Conservation (phyloP, 2,329 filamentous ascomycete genomes). For the Pseudocercospora eumusae region DNA sequence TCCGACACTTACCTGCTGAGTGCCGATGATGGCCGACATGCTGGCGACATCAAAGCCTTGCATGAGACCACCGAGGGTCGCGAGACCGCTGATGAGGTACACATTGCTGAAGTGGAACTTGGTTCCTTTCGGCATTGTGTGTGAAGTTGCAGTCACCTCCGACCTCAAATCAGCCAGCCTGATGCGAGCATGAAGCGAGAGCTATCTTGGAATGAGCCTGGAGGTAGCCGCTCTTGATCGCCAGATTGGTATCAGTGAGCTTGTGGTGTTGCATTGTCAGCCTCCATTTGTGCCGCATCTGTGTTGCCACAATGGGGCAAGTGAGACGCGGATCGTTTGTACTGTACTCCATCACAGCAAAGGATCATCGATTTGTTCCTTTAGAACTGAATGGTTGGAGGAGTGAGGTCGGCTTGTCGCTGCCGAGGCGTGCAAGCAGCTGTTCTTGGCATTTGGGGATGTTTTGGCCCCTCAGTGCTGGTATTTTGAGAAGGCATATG, state of each 20-base stretch:
- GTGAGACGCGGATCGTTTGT: background rate
- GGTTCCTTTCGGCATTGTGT: constrained; percentile 10
- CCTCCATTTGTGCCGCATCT: background rate
- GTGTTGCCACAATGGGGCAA: background rate
- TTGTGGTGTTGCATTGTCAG: too few species aligned
- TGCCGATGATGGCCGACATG: constrained; percentile 22
- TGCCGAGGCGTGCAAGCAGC: background rate
- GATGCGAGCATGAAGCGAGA: too few species aligned
- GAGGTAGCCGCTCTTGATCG: too few species aligned
- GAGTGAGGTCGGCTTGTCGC: background rate
- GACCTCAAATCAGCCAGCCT: too few species aligned
- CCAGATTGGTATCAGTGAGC: too few species aligned
- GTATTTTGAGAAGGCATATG: too few species aligned
- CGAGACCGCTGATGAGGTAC: constrained; percentile 19
- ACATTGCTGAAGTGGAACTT: constrained; percentile 17
- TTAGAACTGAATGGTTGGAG: background rate
- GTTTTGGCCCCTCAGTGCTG: too few species aligned
- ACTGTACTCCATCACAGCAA: background rate
- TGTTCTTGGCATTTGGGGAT: background rate
- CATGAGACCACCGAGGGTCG: constrained; percentile 19
- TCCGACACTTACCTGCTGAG: constrained; percentile 13
- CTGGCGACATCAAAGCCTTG: constrained; percentile 18
- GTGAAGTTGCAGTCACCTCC: too few species aligned
- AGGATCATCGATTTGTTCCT: background rate
- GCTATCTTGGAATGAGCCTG: too few species aligned